Evolutionary conservation across 106 monocot species (phyloP), one percentile per base, ranked within the genome.

Genomic region (Posidonia australis): DNA sequence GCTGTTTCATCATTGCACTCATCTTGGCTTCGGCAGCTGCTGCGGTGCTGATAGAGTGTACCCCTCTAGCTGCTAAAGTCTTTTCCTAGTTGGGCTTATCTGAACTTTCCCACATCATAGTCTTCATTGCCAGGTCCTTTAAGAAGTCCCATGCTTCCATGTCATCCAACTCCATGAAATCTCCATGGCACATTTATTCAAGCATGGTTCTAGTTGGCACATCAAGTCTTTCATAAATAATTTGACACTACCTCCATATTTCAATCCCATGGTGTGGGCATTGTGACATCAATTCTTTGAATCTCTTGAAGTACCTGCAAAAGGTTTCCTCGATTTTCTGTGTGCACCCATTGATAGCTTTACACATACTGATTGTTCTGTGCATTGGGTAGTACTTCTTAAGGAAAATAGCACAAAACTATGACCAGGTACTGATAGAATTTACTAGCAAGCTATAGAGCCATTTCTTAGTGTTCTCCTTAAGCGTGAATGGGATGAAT

Each of bases 231-330:
- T 51, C 51, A 51, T 51, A 51, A 17, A 51, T n/a, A 5, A 51
- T 51, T 51, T 51, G 51, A n/a, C 51, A 51, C 51, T n/a, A 51
- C 20, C 51, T 51, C 51, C 51, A 51, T n/a, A 36, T 18, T 51
- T 16, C 18, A n/a, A 51, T 20, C 1, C 51, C 11, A 51, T 51
- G 51, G 16, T 51, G n/a, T 16, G 51, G 51, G 20, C 51, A 51
- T 20, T 51, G 14, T 0, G 3, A 5, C 6, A 51, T 0, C 1
- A 51, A 0, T 1, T 16, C 51, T 14, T 18, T 51, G 16, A 20
- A 51, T n/a, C 5, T 51, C 0, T 51, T 14, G 16, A 51, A 51
- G 51, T 2, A 51, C 20, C 3, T n/a, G 0, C 18, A 51, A 18
- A 51, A 51, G 0, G n/a, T 1, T 20, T 36, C 51, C 5, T 20